phyloP scores from a whole-genome alignment of 139 green algal genomes.

The Chlamydomonas sp. region DNA sequence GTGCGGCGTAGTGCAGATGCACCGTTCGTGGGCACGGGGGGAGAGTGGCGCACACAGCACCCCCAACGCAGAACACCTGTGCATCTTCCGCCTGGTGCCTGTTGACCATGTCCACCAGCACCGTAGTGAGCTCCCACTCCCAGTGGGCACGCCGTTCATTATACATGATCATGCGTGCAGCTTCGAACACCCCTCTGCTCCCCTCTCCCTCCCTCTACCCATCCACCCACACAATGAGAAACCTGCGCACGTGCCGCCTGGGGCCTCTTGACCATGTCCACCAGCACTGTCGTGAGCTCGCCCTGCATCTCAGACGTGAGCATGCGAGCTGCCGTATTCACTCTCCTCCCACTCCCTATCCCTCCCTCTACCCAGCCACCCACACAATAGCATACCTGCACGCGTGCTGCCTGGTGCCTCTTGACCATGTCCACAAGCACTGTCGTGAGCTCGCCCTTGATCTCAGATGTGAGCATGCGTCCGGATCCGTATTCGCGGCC shows the following conservation, averaged over 20 bases:
- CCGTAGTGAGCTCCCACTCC: neutral
- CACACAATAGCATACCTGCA: too few species aligned
- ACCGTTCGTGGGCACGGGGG: too few species aligned
- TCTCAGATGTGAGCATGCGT: constrained; percentile 42
- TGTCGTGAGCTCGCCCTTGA: constrained; percentile 86
- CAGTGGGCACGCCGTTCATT: too few species aligned
- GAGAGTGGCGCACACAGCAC: too few species aligned
- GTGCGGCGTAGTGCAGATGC: too few species aligned
- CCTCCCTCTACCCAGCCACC: neutral
- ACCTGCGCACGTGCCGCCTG: constrained; percentile 15
- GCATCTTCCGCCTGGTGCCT: constrained; percentile 13
- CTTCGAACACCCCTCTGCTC: neutral
- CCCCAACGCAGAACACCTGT: neutral
- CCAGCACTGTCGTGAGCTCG: neutral
- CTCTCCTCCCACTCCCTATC: neutral
- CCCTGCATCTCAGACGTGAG: too few species aligned
- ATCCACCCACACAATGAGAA: neutral
- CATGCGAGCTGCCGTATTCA: neutral
- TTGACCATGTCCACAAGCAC: constrained; percentile 75
- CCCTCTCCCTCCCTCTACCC: neutral
- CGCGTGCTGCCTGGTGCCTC: constrained; percentile 62
- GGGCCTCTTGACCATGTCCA: neutral
- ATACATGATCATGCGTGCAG: too few species aligned
- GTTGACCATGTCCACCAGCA: neutral
- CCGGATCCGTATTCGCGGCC: neutral